Evolutionary conservation across 139 green algal genomes (phyloP).

Genomic region (Chlamydomonas sphaeroides): DNA sequence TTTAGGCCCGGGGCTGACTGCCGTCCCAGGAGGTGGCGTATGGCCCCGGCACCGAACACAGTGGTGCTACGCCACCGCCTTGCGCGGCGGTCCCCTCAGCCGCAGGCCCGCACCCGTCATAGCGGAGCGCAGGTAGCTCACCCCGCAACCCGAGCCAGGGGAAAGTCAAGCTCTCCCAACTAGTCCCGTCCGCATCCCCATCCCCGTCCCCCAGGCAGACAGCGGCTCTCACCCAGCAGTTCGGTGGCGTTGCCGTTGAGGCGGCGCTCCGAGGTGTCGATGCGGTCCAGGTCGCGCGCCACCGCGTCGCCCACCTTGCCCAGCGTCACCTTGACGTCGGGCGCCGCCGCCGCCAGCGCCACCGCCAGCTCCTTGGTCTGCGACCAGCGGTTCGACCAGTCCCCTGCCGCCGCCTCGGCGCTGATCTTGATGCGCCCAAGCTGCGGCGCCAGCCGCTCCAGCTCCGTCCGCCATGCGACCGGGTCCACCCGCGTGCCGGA

Average conservation of each 20-base stretch:
- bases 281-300: conserved; percentile 20
- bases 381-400: conserved; percentile 49
- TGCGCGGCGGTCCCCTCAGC: too few species aligned
- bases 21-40: too few species aligned
- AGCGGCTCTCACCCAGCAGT: conserved; percentile 15
- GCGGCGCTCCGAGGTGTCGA: conserved; percentile 30
- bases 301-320: background rate
- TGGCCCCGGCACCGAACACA: too few species aligned
- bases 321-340: background rate
- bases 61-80: too few species aligned
- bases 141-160: too few species aligned
- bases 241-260: conserved; percentile 11
- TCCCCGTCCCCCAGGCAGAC: too few species aligned
- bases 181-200: too few species aligned
- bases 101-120: too few species aligned
- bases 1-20: too few species aligned
- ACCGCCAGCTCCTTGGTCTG: conserved; percentile 33
- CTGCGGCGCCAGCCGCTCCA: conserved; percentile 53
- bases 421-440: conserved; percentile 44
- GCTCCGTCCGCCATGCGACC: conserved; percentile 50
- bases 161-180: too few species aligned
- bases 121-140: too few species aligned
- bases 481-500: conserved; percentile 41
- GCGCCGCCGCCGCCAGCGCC: conserved; percentile 4
- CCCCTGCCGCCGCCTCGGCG: conserved; percentile 20